Evolutionary conservation across 2,329 filamentous ascomycete genomes (phyloP), one percentile per base, ranked within the genome.

Genomic region (Phoma herbarum): DNA sequence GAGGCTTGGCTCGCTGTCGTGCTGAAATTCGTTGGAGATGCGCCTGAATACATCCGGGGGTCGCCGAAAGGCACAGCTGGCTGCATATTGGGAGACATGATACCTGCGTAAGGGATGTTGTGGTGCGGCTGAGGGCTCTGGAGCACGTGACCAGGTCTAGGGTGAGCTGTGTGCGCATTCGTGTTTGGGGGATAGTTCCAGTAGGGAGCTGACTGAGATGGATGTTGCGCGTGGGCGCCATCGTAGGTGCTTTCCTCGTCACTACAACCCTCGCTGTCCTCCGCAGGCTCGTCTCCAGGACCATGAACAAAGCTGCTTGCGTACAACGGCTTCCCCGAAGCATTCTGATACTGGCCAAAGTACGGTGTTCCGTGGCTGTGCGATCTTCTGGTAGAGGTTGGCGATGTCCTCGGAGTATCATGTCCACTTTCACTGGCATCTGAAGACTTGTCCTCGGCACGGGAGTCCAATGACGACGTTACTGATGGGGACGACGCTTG

Each of bases 91-190:
- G 71, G 65, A 39, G 73, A 73, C 25, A 68, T 58, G 3, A 59
- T 67, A 39, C 64, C 69, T 26, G 62, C 60, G 50, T 72, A 71
- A 42, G 72, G 71, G 42, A 75, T 69, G 29, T 69, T 68, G 46
- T 69, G 63, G 14, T 74, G 70, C 11, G 76, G 75, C 57, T 74
- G 73, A 33, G 76, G 76, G 23, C 66, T 73, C 44, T 77, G 72
- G 9, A 77, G 58, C 14, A 77, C 62, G 52, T 78, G 75, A 43
- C 71, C 68, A 28, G 69, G 60, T 51, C 62, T 65, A 8, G 75
- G 65, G 46, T 73, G 71, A 42, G 64, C 61, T 28, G 62, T 63
- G 41, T 74, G 69, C 18, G 60, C 63, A 47, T 52, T 60, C n/a
- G 71, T 68, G 18, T 67, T 60, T 26, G 69, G 62, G 12, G 71